Conservation (phyloP, 2,329 filamentous ascomycete genomes). For the Talaromyces atroroseus region DNA sequence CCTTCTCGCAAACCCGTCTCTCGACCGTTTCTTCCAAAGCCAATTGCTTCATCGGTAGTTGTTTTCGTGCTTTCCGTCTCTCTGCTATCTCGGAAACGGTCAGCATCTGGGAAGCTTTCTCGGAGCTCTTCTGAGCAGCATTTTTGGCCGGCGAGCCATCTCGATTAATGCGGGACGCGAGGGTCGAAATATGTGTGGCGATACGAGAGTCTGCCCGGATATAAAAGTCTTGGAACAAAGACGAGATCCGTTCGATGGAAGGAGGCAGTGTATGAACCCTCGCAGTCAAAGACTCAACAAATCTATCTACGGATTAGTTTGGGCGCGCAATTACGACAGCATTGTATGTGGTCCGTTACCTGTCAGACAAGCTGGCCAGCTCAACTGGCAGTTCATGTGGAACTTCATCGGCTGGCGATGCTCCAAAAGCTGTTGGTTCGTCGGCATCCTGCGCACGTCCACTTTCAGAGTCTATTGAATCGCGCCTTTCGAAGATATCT, state of each 20-base stretch:
- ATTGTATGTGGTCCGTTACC: slow-evolving; percentile 46
- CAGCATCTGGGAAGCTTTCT: slow-evolving; percentile 66
- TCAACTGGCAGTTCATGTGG: slow-evolving; percentile 92
- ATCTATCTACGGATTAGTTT: slow-evolving; percentile 48
- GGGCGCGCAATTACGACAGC: background rate
- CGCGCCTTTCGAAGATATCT: slow-evolving; percentile 43
- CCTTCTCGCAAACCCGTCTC: slow-evolving; percentile 72
- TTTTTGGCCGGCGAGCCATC: slow-evolving; percentile 51
- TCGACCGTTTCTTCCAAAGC: slow-evolving; percentile 89
- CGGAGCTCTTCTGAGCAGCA: slow-evolving; percentile 50
- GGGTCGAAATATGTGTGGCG: slow-evolving; percentile 74
- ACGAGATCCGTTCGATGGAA: slow-evolving; percentile 72
- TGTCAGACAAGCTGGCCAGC: slow-evolving; percentile 81
- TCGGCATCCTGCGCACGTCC: slow-evolving; percentile 23
- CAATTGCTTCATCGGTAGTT: slow-evolving; percentile 69
- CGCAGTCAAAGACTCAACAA: slow-evolving; percentile 81
- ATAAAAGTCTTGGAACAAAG: slow-evolving; percentile 95
- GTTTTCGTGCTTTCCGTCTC: slow-evolving; percentile 69
- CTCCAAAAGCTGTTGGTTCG: slow-evolving; percentile 20
- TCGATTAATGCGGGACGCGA: slow-evolving; percentile 69
- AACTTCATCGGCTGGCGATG: slow-evolving; percentile 53
- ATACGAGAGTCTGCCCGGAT: slow-evolving; percentile 73
- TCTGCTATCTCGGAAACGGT: slow-evolving; percentile 79
- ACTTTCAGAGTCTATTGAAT: slow-evolving; percentile 26
- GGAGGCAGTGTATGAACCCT: slow-evolving; percentile 82